These are phyloP conservation scores for Kappamyces sp. DNA, from an alignment of 192 early-diverging fungal genomes.

Conservation along the genomic window DNA sequence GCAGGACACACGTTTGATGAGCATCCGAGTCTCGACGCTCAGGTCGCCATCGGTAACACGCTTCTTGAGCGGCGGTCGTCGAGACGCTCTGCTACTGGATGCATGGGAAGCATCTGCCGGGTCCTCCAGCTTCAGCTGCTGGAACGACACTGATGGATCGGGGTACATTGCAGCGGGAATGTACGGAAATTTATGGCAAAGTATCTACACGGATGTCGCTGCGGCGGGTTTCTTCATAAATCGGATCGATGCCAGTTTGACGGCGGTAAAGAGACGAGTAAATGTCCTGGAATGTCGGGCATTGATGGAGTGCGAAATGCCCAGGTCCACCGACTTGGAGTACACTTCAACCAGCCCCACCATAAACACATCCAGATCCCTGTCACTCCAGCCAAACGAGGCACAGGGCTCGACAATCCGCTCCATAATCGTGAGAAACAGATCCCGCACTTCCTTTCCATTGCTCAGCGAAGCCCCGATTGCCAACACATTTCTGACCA, in stretches of 20 bases:
- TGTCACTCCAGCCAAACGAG: constrained; percentile 15
- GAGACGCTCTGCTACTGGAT: too few species aligned
- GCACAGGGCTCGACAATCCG: constrained; percentile 36
- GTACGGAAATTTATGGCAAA: too few species aligned
- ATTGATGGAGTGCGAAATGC: neutral
- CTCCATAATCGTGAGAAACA: constrained; percentile 36
- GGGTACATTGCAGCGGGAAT: too few species aligned
- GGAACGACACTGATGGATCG: too few species aligned
- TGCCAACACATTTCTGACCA: constrained; percentile 32
- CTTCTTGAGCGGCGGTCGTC: too few species aligned
- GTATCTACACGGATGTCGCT: too few species aligned
- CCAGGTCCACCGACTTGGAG: neutral
- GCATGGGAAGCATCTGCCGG: too few species aligned
- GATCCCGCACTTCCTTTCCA: constrained; percentile 36
- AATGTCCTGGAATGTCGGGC: constrained; percentile 14
- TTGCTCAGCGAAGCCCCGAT: constrained; percentile 29
- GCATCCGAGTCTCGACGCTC: constrained; percentile 25
- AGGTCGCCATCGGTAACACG: constrained; percentile 17
- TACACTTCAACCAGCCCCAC: neutral
- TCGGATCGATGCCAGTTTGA: constrained; percentile 15
- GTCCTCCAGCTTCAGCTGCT: too few species aligned
- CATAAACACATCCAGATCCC: constrained; percentile 13
- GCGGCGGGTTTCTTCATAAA: neutral
- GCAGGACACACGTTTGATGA: constrained; percentile 34
- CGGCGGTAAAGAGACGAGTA: constrained; percentile 13